A percentile compares a stretch with the other conserved stretches of the same genome.
Conservation (phyloP, 352 stramenopile species). For the Phytopythium vexans region DNA sequence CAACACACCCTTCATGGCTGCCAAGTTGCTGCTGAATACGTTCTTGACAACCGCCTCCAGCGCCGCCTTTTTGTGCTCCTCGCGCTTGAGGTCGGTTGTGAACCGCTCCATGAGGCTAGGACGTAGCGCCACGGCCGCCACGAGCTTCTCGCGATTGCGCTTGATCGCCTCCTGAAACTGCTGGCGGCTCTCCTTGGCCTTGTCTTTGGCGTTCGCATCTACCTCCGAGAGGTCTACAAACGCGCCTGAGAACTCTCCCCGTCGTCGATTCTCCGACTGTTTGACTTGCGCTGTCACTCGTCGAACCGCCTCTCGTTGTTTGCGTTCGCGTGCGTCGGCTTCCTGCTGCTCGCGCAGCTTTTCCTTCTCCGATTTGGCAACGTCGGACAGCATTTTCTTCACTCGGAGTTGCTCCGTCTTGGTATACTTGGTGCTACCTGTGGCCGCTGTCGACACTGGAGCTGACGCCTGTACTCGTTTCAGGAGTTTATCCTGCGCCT, state of each 20-base stretch:
- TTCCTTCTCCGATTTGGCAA: slow-evolving; percentile 33
- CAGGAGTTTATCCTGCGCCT: slow-evolving; percentile 34
- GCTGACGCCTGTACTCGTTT: slow-evolving; percentile 15
- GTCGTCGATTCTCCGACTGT: slow-evolving; percentile 38
- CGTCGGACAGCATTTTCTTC: slow-evolving; percentile 35
- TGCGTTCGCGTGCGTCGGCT: slow-evolving; percentile 38
- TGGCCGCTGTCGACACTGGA: slow-evolving; percentile 7
- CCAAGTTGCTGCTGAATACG: slow-evolving; percentile 63
- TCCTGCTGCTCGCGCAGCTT: slow-evolving; percentile 37
- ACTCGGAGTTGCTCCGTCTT: slow-evolving; percentile 57
- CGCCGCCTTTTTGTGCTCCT: slow-evolving; percentile 64
- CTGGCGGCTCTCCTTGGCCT: slow-evolving; percentile 49
- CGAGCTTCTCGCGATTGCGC: slow-evolving; percentile 61
- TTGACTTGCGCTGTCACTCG: slow-evolving; percentile 58
- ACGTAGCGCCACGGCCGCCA: slow-evolving; percentile 36
- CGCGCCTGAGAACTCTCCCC: slow-evolving; percentile 40
- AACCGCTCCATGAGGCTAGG: slow-evolving; percentile 79
- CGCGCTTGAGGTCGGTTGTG: slow-evolving; percentile 60
- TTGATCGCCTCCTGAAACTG: slow-evolving; percentile 59
- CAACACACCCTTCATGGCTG: slow-evolving; percentile 55
- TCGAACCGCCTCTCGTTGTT: slow-evolving; percentile 37
- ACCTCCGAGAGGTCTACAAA: slow-evolving; percentile 44
- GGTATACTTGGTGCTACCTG: slow-evolving; percentile 19
- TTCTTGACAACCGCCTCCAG: slow-evolving; percentile 69
- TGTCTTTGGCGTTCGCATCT: slow-evolving; percentile 43